Conservation (phyloP, 805 yeast species). For the Candida stauntonica region DNA sequence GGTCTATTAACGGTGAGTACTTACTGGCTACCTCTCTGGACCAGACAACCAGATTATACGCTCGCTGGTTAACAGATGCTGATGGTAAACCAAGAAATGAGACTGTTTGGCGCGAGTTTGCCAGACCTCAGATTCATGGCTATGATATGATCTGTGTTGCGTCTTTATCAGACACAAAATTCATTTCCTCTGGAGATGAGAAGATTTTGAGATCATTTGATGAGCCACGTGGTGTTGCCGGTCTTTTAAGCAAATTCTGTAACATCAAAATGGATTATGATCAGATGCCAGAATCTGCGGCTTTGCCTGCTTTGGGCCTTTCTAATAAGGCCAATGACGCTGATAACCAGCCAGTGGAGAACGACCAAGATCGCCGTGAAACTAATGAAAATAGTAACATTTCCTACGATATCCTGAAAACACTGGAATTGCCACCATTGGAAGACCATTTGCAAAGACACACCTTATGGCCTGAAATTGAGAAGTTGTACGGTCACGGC, state of each 20-base stretch:
- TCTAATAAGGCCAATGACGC: slow-evolving; percentile 80
- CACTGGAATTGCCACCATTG: slow-evolving; percentile 60
- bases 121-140: slow-evolving; percentile 98
- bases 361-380: slow-evolving; percentile 29
- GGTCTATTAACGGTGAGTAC: slow-evolving; percentile 67
- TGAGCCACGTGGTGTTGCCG: slow-evolving; percentile 75
- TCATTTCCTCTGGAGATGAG: slow-evolving; percentile 95
- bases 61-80: slow-evolving; percentile 47
- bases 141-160: slow-evolving; percentile 88
- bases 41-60: slow-evolving; percentile 85
- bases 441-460: slow-evolving; percentile 91
- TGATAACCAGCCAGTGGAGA: slow-evolving; percentile 28
- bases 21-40: slow-evolving; percentile 79
- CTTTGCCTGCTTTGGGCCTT: slow-evolving; percentile 88
- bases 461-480: slow-evolving; percentile 92
- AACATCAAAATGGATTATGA: slow-evolving; percentile 34
- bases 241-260: slow-evolving; percentile 51
- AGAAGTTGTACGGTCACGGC: slow-evolving; percentile 95
- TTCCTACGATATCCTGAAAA: slow-evolving; percentile 42
- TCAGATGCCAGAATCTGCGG: slow-evolving; percentile 73
- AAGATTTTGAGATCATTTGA: slow-evolving; percentile 86
- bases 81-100: slow-evolving; percentile 29
- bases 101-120: slow-evolving; percentile 80
- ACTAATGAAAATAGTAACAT: slow-evolving; percentile 34
- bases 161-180: slow-evolving; percentile 53